Conservation (phyloP, 2,329 filamentous ascomycete species). For the Cercospora citrullina region DNA sequence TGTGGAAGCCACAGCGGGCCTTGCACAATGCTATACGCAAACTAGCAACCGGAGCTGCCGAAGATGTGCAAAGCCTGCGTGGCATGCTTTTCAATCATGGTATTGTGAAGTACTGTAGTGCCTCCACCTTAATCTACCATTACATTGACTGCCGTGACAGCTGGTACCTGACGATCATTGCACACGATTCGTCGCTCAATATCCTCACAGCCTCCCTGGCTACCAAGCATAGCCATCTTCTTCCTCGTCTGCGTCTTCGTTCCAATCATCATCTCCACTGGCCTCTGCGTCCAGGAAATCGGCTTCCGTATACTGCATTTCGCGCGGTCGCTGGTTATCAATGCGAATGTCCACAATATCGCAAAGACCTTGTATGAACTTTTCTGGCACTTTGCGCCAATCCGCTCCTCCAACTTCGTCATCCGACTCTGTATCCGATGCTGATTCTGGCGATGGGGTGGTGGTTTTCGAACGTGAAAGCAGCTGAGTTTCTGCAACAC, state of each 20-base stretch:
- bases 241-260: constrained; percentile 56
- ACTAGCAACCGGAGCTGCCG: background rate
- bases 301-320: constrained; percentile 67
- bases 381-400: constrained; percentile 31
- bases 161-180: background rate
- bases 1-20: background rate
- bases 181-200: background rate
- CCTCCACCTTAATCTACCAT: background rate
- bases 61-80: background rate
- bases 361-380: constrained; percentile 67
- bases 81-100: background rate
- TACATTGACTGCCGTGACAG: background rate
- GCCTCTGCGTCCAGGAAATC: constrained; percentile 68
- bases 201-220: constrained; percentile 1
- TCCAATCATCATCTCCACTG: constrained; percentile 59
- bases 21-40: background rate
- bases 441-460: constrained; percentile 27
- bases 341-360: constrained; percentile 69
- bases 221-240: constrained; percentile 44
- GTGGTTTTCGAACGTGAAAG: constrained; percentile 25
- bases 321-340: constrained; percentile 72
- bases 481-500: constrained; percentile 31
- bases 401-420: constrained; percentile 42
- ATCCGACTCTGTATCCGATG: constrained; percentile 35
- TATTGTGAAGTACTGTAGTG: background rate